Base-by-base conservation (phyloP, 805 yeast species). In the Torulaspora delbrueckii region DNA sequence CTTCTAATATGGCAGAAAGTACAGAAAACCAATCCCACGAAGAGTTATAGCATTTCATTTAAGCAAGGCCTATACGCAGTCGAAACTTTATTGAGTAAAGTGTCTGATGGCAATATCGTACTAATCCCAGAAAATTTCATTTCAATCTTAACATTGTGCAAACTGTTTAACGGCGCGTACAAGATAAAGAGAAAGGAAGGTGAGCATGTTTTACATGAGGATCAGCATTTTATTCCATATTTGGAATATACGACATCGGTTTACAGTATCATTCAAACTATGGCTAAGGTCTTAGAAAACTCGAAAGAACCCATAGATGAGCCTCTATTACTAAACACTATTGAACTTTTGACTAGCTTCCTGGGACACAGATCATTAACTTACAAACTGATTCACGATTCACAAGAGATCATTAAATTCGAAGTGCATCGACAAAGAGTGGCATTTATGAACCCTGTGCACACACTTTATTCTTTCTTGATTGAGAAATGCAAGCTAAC, bases 201-300 rank as follows among this genome's bases (percentile, higher is more conserved):
- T 8, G 82, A 80, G 6, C 91, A 84, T 65, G 86, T 83, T 25
- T 76, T 77, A 45, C 71, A 70, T 42, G 88, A 84, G 55, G 69
- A 71, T 33, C 68, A 68, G 24, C 77, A 72, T 35, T 81, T 73
- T 52, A 68, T 72, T 14, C 60, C 74, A 1, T 81, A 81, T 53
- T 67, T 75, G 40, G 75, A 74, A 45, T 71, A 72, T 43, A 72
- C 80, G 0, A 63, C 73, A 3, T 71, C 76, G 0, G 51, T 76
- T 18, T 66, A 73, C 34, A 68, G 68, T 27, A 66, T 77, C 12
- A 69, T 74, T 2, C 69, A 70, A 46, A 59, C 65, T 9, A 60
- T 76, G n/a, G 60, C 62, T 33, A 60, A 55, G 39, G 50, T 57
- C 7, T 47, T 63, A 14, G 54, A 50, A 24, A 51, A 49, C 13